Percentiles rank a stretch among this genome's conserved stretches.
These are phyloP conservation scores for Acanthamoeba polyphaga DNA, from an alignment of 208 protist species.

Conservation along the genomic window DNA sequence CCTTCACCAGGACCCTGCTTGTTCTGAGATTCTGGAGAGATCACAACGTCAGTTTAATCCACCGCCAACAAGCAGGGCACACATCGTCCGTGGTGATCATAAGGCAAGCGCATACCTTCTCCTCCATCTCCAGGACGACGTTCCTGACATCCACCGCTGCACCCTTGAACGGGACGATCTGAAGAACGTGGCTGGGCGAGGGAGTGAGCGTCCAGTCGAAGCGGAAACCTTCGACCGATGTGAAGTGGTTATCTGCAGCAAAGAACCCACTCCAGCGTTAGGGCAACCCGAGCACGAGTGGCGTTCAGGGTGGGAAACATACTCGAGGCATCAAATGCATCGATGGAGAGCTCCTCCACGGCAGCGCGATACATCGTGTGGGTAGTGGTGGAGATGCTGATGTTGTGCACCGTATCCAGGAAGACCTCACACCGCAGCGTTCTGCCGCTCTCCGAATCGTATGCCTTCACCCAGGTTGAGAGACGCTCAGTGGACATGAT, in stretches of 20 bases:
- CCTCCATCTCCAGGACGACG: constrained; percentile 65
- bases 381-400: constrained; percentile 66
- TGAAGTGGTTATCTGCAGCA: constrained; percentile 54
- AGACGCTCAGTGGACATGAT: constrained; percentile 74
- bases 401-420: constrained; percentile 60
- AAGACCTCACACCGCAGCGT: constrained; percentile 71
- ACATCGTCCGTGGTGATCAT: background rate
- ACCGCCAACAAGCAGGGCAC: background rate
- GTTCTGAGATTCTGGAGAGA: constrained; percentile 7
- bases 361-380: constrained; percentile 68
- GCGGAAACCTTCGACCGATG: constrained; percentile 62
- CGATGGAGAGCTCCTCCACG: constrained; percentile 47
- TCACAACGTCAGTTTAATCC: background rate
- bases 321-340: constrained; percentile 63
- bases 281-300: background rate
- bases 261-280: background rate
- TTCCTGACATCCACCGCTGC: constrained; percentile 23
- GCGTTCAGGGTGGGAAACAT: background rate
- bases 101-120: constrained; percentile 16
- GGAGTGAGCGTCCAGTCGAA: constrained; percentile 71
- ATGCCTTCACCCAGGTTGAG: constrained; percentile 34
- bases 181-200: constrained; percentile 57
- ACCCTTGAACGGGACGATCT: constrained; percentile 71
- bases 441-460: constrained; percentile 57
- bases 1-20: constrained; percentile 20